Base-by-base conservation (phyloP, 2,329 filamentous ascomycete genomes). In the Trichophaea hybrida region DNA sequence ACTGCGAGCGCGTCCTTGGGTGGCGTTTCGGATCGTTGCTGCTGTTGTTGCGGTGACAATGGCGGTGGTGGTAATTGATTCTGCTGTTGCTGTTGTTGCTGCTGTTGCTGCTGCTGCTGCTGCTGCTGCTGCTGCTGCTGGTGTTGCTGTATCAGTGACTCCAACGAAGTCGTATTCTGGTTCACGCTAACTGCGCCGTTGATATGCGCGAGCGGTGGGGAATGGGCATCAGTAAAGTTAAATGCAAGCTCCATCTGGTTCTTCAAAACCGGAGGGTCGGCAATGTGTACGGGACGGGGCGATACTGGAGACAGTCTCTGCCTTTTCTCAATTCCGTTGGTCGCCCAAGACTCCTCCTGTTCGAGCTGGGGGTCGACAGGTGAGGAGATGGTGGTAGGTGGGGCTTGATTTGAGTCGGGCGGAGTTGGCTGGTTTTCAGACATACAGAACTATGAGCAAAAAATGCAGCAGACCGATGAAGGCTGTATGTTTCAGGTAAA, bases 221-320 rank as follows among this genome's bases (percentile, higher is more conserved):
- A 33, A 58, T 63, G 63, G 44, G 49, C 59, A 60, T 65, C 64
- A 58, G 63, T 61, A 40, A 61, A 62, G 56, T 84, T 83, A 75
- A 85, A 84, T 67, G 79, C 74, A 58, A 82, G 81, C 73, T 87
- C 83, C 79, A 81, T 86, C 73, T 85, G 82, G 70, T 83, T 82
- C 70, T 82, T 78, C 69, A 86, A 75, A 58, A 87, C 79, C 60
- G 83, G 82, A 57, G 83, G 82, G 71, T 83, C 80, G 66, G 83
- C 78, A 66, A 83, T 75, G 72, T 86, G 81, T 68, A 85, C 73
- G 66, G 84, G 84, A 68, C 83, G 81, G 69, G 84, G 84, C 70
- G 82, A 86, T 69, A 84, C 80, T 65, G 84, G 84, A 69, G 82
- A 68, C 4, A 68, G 64, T 61, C 62, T 65, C 54, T 68, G 61